Evolutionary conservation across 139 green algal species (phyloP).

Genomic region (Chlorella sp.): DNA sequence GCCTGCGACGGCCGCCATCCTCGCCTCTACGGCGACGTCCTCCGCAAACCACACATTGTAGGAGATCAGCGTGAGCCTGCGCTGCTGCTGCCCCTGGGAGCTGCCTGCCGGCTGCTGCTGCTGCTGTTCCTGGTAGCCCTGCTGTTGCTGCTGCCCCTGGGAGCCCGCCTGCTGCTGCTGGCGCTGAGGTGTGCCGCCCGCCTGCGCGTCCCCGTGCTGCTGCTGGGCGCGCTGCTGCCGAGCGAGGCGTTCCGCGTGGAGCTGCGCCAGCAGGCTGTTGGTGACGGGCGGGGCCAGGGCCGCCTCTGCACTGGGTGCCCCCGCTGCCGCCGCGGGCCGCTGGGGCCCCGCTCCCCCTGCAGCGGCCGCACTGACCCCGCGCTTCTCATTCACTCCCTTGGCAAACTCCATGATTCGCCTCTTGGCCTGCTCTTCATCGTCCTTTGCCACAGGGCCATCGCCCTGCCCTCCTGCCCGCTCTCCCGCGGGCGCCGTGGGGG

Average conservation of each 20-base stretch:
- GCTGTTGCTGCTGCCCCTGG: neutral
- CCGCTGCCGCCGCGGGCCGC: neutral
- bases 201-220: neutral
- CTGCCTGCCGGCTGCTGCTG: neutral
- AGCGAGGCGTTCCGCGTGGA: conserved; percentile 47
- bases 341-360: neutral
- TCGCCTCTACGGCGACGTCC: conserved; percentile 48
- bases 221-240: conserved; percentile 18
- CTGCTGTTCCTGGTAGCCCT: neutral
- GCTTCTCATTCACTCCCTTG: neutral
- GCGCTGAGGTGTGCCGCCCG: neutral
- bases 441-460: too few relatives aligned
- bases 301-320: conserved; percentile 11
- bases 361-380: neutral
- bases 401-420: conserved; percentile 49
- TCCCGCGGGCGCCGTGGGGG: too few relatives aligned
- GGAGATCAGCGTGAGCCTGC: conserved; percentile 28
- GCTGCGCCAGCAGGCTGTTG: conserved; percentile 41
- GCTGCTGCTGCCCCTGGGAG: neutral
- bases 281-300: neutral
- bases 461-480: too few relatives aligned
- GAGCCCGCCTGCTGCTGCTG: neutral
- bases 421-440: conserved; percentile 6
- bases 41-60: conserved; percentile 70
- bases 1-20: conserved; percentile 62